Evolutionary conservation across 2,329 filamentous ascomycete genomes (phyloP).

Genomic region (Ampelomyces quisqualis): DNA sequence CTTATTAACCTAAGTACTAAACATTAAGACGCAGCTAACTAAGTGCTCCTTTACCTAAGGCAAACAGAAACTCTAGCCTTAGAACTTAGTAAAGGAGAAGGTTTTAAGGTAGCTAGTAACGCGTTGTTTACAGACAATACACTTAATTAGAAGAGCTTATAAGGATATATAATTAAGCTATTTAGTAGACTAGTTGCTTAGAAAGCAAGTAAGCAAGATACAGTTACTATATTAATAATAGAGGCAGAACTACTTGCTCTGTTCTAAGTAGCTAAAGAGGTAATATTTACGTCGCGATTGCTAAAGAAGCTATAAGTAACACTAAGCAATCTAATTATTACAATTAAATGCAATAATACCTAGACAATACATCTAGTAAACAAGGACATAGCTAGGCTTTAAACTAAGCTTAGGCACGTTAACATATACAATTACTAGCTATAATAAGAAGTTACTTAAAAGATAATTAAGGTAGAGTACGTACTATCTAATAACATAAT

Average conservation of each 20-base stretch:
- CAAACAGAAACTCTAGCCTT: background rate
- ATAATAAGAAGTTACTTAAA: background rate
- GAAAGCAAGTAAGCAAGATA: slow-evolving; percentile 1
- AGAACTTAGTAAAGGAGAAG: background rate
- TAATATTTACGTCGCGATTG: background rate
- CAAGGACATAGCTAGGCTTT: background rate
- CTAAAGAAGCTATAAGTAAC: slow-evolving; percentile 1
- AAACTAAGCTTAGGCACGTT: background rate
- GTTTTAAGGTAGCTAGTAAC: slow-evolving; percentile 1
- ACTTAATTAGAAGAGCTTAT: slow-evolving; percentile 1
- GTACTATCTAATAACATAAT: background rate
- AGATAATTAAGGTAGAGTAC: slow-evolving; percentile 2
- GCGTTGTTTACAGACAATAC: slow-evolving; percentile 4
- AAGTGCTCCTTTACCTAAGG: slow-evolving; percentile 2
- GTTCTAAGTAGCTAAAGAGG: background rate
- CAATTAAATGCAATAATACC: slow-evolving; percentile 6
- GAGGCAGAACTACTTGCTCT: slow-evolving; percentile 10
- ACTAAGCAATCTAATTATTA: background rate
- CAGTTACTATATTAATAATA: slow-evolving; percentile 4
- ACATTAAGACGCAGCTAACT: background rate
- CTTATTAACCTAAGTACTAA: background rate
- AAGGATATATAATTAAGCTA: slow-evolving; percentile 1
- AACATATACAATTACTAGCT: slow-evolving; percentile 8
- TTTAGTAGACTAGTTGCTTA: background rate
- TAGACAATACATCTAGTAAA: slow-evolving; percentile 3